These are phyloP conservation scores for Cucumis hystrix DNA, from an alignment of 306 rosid species.

Conservation along the genomic window DNA sequence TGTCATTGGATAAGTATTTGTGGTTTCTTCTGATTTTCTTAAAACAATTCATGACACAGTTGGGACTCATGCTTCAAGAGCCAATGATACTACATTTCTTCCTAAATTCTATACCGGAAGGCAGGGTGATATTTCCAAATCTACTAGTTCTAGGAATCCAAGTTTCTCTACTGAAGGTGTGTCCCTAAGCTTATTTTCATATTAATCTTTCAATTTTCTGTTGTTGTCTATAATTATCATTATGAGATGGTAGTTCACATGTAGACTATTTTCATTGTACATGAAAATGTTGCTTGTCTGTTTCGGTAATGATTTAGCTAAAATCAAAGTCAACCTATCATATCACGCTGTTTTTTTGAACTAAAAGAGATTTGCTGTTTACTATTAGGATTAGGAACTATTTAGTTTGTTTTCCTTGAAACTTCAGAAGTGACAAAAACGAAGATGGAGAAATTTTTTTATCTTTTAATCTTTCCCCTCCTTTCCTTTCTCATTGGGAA, in stretches of 20 bases:
- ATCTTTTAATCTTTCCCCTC: background rate
- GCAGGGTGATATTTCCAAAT: constrained; percentile 8
- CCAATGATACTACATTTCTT: constrained; percentile 14
- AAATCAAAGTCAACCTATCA: background rate
- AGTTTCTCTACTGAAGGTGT: background rate
- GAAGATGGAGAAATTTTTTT: background rate
- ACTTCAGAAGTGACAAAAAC: background rate
- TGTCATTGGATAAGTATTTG: background rate
- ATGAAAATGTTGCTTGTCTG: background rate
- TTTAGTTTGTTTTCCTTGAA: background rate
- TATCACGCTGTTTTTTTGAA: background rate
- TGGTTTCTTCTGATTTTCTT: constrained; percentile 5
- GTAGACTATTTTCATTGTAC: background rate
- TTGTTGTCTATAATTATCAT: background rate
- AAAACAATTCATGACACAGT: constrained; percentile 9
- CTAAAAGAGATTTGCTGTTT: constrained; percentile 1
- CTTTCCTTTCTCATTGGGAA: background rate
- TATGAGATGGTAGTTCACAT: background rate
- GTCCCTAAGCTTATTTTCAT: background rate
- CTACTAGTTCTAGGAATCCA: constrained; percentile 14
- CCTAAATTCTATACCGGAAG: constrained; percentile 9
- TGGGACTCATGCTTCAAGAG: constrained; percentile 15
- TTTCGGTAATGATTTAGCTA: background rate
- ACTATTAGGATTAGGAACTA: background rate
- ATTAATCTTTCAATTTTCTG: background rate